phyloP scores from a whole-genome alignment of 2,329 filamentous ascomycete genomes.

The Didymella keratinophila region DNA sequence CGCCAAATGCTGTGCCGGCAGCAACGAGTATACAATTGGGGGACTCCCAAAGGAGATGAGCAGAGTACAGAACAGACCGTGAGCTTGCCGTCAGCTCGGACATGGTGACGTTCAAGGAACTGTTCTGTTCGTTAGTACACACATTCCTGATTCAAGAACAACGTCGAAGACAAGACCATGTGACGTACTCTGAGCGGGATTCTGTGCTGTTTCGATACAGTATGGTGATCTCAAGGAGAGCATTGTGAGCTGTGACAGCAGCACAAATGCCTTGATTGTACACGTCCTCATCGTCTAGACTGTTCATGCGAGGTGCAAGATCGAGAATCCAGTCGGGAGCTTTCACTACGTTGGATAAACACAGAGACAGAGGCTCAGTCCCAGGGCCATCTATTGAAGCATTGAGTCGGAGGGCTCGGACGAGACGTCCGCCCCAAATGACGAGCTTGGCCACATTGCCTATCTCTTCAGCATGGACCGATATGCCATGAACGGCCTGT shows the following conservation, averaged over 20 bases:
- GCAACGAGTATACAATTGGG: conserved; percentile 73
- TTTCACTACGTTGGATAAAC: conserved; percentile 31
- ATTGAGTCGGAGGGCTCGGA: conserved; percentile 52
- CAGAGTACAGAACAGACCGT: conserved; percentile 87
- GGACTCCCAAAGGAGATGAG: conserved; percentile 72
- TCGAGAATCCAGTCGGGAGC: conserved; percentile 52
- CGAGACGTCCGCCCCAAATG: conserved; percentile 55
- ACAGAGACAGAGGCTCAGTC: conserved; percentile 28
- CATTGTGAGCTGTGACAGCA: conserved; percentile 85
- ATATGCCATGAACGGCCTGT: conserved; percentile 79
- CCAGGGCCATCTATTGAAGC: conserved; percentile 34
- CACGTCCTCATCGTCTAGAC: conserved; percentile 17
- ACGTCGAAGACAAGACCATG: background rate
- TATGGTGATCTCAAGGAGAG: conserved; percentile 65
- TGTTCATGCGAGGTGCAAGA: conserved; percentile 30
- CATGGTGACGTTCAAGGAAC: conserved; percentile 44
- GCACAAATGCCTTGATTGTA: conserved; percentile 26
- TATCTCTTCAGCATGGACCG: conserved; percentile 48
- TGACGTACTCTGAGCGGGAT: conserved; percentile 17
- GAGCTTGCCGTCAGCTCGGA: conserved; percentile 69
- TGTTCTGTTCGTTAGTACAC: conserved; percentile 14
- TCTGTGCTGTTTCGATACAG: conserved; percentile 17
- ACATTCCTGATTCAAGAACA: background rate
- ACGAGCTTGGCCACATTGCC: conserved; percentile 38
- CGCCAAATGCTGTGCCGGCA: conserved; percentile 91